These are phyloP conservation scores for Chrysanthemum lavandulifolium DNA, from an alignment of 129 eudicot species.

Conservation along the genomic window DNA sequence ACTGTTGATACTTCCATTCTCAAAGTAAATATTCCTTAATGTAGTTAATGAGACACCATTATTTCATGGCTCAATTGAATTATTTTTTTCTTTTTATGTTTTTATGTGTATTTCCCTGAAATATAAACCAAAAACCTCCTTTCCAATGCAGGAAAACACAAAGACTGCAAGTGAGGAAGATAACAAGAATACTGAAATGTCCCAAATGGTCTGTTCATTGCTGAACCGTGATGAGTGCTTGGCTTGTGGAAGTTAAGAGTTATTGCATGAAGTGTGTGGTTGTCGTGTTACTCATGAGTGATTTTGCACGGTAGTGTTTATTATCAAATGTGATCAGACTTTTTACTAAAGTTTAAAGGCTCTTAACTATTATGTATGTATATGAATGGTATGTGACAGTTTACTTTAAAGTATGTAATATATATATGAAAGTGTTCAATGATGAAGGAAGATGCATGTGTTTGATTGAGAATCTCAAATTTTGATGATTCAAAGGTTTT, in stretches of 20 bases:
- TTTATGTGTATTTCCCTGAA: neutral
- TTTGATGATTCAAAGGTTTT: neutral
- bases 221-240: constrained; percentile 79
- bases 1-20: constrained; percentile 86
- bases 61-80: neutral
- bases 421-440: neutral
- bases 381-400: neutral
- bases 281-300: neutral
- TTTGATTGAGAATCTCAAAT: neutral
- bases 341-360: neutral
- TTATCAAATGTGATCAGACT: neutral
- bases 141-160: constrained; percentile 52
- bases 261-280: neutral
- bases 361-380: neutral
- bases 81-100: neutral
- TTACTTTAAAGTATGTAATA: neutral
- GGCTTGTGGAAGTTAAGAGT: constrained; percentile 75
- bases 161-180: constrained; percentile 36
- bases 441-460: neutral
- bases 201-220: constrained; percentile 85
- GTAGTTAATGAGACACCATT: no score
- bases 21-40: constrained; percentile 44
- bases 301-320: neutral
- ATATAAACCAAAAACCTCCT: neutral
- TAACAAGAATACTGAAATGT: constrained; percentile 47